Conservation (phyloP, 179 eudicot species). For the Actinidia arguta region DNA sequence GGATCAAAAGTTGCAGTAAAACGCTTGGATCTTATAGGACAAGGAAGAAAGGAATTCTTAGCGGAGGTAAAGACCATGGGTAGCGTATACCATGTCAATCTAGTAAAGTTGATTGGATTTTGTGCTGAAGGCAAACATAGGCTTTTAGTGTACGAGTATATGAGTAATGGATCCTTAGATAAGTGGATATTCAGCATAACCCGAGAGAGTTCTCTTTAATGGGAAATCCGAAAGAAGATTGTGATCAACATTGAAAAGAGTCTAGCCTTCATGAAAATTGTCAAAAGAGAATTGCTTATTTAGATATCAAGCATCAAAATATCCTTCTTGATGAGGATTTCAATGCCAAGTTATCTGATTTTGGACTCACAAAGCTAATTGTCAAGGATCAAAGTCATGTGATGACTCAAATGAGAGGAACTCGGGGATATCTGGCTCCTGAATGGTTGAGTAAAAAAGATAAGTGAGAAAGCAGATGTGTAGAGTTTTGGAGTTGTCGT, state of each 20-base stretch:
- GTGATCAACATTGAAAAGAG: constrained; percentile 8
- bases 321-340: not conserved
- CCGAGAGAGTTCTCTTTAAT: not conserved
- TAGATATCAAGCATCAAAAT: constrained; percentile 12
- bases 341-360: not conserved
- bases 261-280: constrained; percentile 24
- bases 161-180: constrained; percentile 29
- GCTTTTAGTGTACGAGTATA: constrained; percentile 26
- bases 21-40: constrained; percentile 9
- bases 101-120: not conserved
- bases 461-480: constrained; percentile 15
- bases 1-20: constrained; percentile 23
- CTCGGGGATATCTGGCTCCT: constrained; percentile 10
- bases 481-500: constrained; percentile 17
- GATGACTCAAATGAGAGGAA: constrained; percentile 10
- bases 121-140: not conserved
- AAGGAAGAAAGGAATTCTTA: constrained; percentile 19
- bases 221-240: constrained; percentile 9
- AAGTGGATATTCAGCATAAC: constrained; percentile 15
- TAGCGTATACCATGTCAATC: constrained; percentile 1
- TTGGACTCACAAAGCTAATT: not conserved
- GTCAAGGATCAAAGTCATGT: not conserved
- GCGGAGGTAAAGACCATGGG: constrained; percentile 24
- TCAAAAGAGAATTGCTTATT: constrained; percentile 10
- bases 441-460: not conserved